Base-by-base conservation (phyloP, 805 yeast genomes). In the Ascoidea rubescens region DNA sequence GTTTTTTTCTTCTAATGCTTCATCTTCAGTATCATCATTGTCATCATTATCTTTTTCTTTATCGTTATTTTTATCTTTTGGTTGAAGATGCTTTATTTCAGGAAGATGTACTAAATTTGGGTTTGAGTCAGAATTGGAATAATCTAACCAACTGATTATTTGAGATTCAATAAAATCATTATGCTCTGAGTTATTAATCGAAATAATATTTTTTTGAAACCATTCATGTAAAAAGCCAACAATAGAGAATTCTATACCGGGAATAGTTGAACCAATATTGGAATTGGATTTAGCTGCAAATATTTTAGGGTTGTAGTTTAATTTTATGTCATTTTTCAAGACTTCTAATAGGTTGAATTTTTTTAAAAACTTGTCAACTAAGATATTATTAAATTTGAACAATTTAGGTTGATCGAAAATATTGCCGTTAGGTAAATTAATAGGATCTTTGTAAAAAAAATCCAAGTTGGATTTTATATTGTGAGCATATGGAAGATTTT, bases 401-500 rank as follows among this genome's bases (percentile, higher is more conserved):
- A 55, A 48, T 6, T 50, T 52, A 5, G 50, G 46, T 17, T 46
- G 45, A 47, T 55, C 58, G 17, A 49, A 55, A 32, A 55, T 55
- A 46, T 54, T 54, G 31, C 51, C 52, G 30, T 55, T 52, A 33
- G 56, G 56, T 10, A 55, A 45, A 8, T 52, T 50, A 5, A 55
- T 45, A 5, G 58, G 58, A n/a, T 45, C 46, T 48, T 49, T 51
- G 45, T 55, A 55, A 33, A 33, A 33, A 33, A 33, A 33, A 31
- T 47, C 28, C 5, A 55, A 44, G 8, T 50, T 53, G 2, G 58
- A 55, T 7, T 49, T 55, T 7, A 54, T 46, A 50, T 55, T 56
- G 43, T 55, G 58, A 5, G 56, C 49, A 37, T 48, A 53, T 30
- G 50, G 46, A 31, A 54, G 42, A 14, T 45, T 32, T 12, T 33